A percentile compares a stretch with the other conserved stretches of the same genome.
Conservation (phyloP, 1,139 yeast genomes). For the Blastobotrys niveus region DNA sequence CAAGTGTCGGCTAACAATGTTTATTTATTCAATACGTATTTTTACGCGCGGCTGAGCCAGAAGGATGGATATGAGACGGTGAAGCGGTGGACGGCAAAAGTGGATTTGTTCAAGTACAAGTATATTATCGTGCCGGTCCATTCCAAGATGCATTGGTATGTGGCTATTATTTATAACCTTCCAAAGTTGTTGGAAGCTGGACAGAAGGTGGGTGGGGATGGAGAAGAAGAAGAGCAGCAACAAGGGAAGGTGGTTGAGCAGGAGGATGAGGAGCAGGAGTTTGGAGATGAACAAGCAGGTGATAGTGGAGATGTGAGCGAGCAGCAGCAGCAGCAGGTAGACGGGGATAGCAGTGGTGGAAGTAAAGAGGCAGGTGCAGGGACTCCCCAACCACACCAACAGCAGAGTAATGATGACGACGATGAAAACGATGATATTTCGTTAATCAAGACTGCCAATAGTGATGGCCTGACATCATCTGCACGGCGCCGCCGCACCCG, state of each 20-base stretch:
- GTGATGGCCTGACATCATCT: neutral
- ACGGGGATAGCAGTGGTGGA: neutral
- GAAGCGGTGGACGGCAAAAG: constrained; percentile 70
- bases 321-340: neutral
- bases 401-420: neutral
- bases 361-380: too few relatives aligned
- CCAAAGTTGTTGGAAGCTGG: constrained; percentile 22
- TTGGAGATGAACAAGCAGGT: neutral
- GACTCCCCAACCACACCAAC: too few relatives aligned
- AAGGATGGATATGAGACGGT: constrained; percentile 55
- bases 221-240: constrained; percentile 1
- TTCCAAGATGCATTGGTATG: constrained; percentile 74
- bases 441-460: neutral
- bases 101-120: constrained; percentile 56
- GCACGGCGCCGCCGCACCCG: constrained; percentile 3
- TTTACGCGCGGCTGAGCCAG: constrained; percentile 57
- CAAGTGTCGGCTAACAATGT: constrained; percentile 34
- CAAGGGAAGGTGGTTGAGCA: neutral
- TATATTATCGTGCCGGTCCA: constrained; percentile 77
- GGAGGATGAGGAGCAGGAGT: neutral
- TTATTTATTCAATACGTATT: constrained; percentile 76
- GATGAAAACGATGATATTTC: constrained; percentile 2
- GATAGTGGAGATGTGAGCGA: too few relatives aligned
- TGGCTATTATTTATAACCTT: constrained; percentile 41
- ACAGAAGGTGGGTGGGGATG: neutral